phyloP scores from a whole-genome alignment of 140 eudicot genomes.

The Cichorium intybus region DNA sequence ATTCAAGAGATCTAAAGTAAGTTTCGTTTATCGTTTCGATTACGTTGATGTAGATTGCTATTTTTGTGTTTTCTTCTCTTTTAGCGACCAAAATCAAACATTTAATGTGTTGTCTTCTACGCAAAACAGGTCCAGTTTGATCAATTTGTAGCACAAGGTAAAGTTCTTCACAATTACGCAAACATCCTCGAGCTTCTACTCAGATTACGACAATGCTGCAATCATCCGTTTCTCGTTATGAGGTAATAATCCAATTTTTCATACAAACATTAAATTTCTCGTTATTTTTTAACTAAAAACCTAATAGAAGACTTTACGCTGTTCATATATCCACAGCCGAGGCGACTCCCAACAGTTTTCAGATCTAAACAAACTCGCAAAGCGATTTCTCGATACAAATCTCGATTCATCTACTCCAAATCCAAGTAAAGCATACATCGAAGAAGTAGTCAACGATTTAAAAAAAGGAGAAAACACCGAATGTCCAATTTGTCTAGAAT shows the following conservation, averaged over 20 bases:
- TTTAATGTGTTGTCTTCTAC: background rate
- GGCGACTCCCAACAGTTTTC: constrained; percentile 65
- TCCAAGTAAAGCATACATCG: constrained; percentile 74
- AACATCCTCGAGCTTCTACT: constrained; percentile 84
- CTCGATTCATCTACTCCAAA: constrained; percentile 39
- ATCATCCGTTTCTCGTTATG: constrained; percentile 91
- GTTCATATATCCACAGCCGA: constrained; percentile 57
- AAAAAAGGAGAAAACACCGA: constrained; percentile 63
- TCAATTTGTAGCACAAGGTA: constrained; percentile 91
- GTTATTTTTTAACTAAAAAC: background rate
- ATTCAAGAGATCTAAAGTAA: constrained; percentile 80
- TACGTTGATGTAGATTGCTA: background rate
- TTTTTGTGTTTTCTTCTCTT: background rate
- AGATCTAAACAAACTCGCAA: constrained; percentile 69
- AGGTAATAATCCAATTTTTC: constrained; percentile 32
- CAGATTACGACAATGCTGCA: constrained; percentile 84
- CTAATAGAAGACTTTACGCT: background rate
- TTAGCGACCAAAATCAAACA: background rate
- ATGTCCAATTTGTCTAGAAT: constrained; percentile 88
- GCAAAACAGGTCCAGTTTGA: constrained; percentile 73
- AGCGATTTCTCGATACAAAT: constrained; percentile 52
- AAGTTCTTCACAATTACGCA: constrained; percentile 88
- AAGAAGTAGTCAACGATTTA: constrained; percentile 72
- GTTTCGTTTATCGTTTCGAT: background rate
- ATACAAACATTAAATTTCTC: background rate